A percentile compares a stretch with the other conserved stretches of the same genome.
phyloP scores from a whole-genome alignment of 192 early-diverging fungal species.

The Backusella morwellensis region DNA sequence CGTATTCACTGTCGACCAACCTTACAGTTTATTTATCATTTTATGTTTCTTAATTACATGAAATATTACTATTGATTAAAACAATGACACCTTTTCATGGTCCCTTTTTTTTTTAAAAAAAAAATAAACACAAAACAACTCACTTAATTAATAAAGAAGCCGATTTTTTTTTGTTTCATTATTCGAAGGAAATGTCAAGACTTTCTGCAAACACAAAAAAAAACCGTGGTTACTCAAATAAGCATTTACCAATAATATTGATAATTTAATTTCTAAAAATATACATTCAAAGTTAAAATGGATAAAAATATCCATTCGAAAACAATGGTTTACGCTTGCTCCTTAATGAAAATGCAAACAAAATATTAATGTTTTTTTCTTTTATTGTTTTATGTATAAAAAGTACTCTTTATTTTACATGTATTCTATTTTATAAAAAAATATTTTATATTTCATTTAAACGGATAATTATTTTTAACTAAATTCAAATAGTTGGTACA shows the following conservation, averaged over 20 bases:
- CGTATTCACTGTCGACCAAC: neutral
- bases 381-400: neutral
- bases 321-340: neutral
- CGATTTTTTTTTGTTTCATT: neutral
- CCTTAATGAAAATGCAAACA: neutral
- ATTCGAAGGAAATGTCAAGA: neutral
- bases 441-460: neutral
- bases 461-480: conserved; percentile 3
- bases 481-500: neutral
- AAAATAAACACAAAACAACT: neutral
- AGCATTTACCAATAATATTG: neutral
- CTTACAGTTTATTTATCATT: neutral
- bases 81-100: neutral
- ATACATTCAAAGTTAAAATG: conserved; percentile 1
- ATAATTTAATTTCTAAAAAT: neutral
- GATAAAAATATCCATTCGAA: neutral
- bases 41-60: neutral
- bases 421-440: neutral
- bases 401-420: neutral
- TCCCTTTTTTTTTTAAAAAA: neutral
- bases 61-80: neutral
- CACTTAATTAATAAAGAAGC: neutral
- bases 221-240: neutral
- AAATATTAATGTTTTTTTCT: neutral
- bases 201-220: neutral